Base-by-base conservation (phyloP, 768 basidiomycete species). In the Pleurotus eryngii region DNA sequence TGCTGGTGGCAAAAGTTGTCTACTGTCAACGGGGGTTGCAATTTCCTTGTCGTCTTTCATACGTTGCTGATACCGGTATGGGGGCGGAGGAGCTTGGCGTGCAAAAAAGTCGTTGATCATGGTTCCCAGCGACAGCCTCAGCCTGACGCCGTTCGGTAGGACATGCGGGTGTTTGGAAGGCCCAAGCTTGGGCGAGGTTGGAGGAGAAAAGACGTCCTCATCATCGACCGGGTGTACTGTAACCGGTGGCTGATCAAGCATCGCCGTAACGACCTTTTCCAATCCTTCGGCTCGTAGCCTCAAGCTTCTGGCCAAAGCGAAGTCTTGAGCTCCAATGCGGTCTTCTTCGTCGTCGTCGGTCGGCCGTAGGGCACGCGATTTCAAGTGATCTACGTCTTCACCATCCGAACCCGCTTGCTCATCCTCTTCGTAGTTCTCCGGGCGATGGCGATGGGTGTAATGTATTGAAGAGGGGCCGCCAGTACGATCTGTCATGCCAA, bases 51-150 rank as follows among this genome's bases (percentile, higher is more conserved):
- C 62, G 55, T 70, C 49, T 55, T 60, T 57, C 24, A 60, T 39
- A 27, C 65, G 69, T 49, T 73, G 69, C 6, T 72, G 69, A 56
- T 76, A 75, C 30, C 80, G 72, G 56, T 76, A 75, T 1, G 77
- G 76, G n/a, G 75, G 75, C 4, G 72, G 73, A n/a, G 85, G 85
- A 0, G 83, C 77, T 64, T 87, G 84, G 20, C 90, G 81, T 22
- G 88, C 85, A 65, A 92, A 92, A 5, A 94, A 72, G 62, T 92
- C 90, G 61, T 92, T 92, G 69, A 92, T 79, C 55, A 93, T 82
- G 0, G 88, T 87, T 2, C 84, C 83, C 37, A 94, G 74, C 1
- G 87, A 86, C 4, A 93, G 78, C 26, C 91, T 78, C 49, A 94
- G 76, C 5, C 92, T 81, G 37, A 94, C 89, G 11, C 90, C 90